Evolutionary conservation across 371 early-diverging fungal species (phyloP), one percentile per base, ranked within the genome.

Genomic region (Rhizopus delemar): DNA sequence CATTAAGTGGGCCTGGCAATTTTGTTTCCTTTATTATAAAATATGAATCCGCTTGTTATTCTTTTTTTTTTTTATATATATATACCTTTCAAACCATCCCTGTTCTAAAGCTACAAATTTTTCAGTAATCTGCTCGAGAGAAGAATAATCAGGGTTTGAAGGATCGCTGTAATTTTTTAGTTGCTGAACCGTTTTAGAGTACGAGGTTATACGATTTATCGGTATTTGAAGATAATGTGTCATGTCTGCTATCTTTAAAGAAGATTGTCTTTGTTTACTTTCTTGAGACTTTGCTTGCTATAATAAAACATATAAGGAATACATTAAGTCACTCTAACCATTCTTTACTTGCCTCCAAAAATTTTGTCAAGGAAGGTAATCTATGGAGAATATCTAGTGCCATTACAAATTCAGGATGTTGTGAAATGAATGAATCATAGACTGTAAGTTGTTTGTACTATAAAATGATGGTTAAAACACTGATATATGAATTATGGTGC

Each of bases 381-480:
- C 60, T 56, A 46, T 70, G 64, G 8, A 74, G 58, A 16, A 38
- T 33, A 51, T 70, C 74, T 13, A 74, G 16, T 3, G 54, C 39
- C n/a, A 74, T 32, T 28, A 74, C 51, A 49, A 50, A 56, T n/a
- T 43, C 31, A 32, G 58, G 32, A 46, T 63, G 68, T 15, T 60
- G 43, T 16, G 41, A 16, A 36, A 68, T 54, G 41, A 68, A 68
- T 16, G 48, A 8, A 4, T 48, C 9, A 12, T 48, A 48, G 9
- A 9, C 2, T 2, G 8, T 29, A 8, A 48, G 31, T 5, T 28
- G 7, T 48, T 48, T 48, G 31, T 48, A 29, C 48, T 48, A 48
- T 22, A 48, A 9, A 48, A 29, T 9, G 3, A 6, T 43, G 11
- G n/a, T 48, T 29, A 48, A 29, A 48, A 9, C 0, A 3, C 4